These are phyloP conservation scores for Trichoderma polysporum DNA, from an alignment of 2,329 filamentous ascomycete genomes.

Conservation along the genomic window DNA sequence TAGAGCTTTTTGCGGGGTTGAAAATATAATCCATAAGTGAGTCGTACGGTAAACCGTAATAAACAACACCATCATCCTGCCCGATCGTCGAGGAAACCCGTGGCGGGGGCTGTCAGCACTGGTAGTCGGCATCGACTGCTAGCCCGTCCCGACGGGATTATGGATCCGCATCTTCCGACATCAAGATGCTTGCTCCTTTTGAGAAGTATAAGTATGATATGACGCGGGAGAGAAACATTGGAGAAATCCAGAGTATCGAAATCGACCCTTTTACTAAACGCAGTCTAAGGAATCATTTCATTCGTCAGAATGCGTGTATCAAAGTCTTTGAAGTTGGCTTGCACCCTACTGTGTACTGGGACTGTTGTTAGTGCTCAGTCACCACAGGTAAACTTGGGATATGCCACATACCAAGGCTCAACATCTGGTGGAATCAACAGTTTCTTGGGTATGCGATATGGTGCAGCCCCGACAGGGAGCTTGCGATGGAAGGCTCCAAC, in stretches of 20 bases:
- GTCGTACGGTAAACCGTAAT: background rate
- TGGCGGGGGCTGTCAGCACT: background rate
- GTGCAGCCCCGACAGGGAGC: constrained; percentile 17
- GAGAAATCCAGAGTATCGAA: background rate
- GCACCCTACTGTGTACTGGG: background rate
- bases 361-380: constrained; percentile 1
- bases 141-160: constrained; percentile 1
- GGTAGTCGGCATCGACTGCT: background rate
- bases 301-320: background rate
- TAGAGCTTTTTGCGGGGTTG: background rate
- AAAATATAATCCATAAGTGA: background rate
- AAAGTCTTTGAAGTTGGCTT: background rate
- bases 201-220: background rate
- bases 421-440: constrained; percentile 28
- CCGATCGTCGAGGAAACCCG: background rate
- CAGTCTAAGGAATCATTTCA: no score
- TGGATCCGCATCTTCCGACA: background rate
- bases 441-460: constrained; percentile 36
- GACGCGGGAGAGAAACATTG: background rate
- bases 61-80: background rate
- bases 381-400: constrained; percentile 9
- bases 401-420: constrained; percentile 13
- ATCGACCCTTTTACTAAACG: background rate
- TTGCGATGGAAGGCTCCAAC: constrained; percentile 13
- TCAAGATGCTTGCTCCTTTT: background rate